Conservation (phyloP, 148 eudicot species). For the Fallopia convolvulus region DNA sequence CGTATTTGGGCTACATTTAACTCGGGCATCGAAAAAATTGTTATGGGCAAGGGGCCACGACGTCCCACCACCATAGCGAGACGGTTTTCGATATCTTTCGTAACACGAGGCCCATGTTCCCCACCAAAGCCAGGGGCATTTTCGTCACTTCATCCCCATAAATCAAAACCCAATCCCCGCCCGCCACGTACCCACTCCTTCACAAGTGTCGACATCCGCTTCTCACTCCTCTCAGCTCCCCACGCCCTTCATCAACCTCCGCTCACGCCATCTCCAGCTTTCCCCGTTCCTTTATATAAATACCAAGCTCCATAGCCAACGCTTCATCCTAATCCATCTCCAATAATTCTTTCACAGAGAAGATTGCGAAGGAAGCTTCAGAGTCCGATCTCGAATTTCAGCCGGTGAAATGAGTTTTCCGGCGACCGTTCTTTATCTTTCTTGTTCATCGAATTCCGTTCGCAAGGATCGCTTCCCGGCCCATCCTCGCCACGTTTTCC, state of each 20-base stretch:
- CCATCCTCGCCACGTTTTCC: conserved; percentile 43
- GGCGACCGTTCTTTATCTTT: background rate
- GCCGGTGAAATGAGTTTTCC: conserved; percentile 5
- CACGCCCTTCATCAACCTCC: conserved; percentile 5
- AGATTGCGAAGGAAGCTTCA: background rate
- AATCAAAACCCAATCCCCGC: background rate
- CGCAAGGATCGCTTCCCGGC: conserved; percentile 22
- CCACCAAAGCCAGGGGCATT: conserved; percentile 5
- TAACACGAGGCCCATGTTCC: conserved; percentile 14
- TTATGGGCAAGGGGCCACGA: conserved; percentile 10
- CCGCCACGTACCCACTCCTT: background rate
- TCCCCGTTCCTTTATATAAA: background rate
- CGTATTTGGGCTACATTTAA: conserved; percentile 7
- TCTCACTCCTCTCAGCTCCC: background rate
- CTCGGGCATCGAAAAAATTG: conserved; percentile 9
- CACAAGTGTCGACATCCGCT: conserved; percentile 6
- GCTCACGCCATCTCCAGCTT: background rate
- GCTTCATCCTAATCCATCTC: background rate
- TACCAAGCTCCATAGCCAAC: background rate
- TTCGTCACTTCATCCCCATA: background rate
- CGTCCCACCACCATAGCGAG: conserved; percentile 10
- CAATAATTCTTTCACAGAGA: conserved; percentile 1
- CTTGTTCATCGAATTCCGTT: background rate
- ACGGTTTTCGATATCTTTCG: conserved; percentile 13
- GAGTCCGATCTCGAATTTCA: background rate